Evolutionary conservation across 306 rosid genomes (phyloP).

Genomic region (Arachis hypogaea): DNA sequence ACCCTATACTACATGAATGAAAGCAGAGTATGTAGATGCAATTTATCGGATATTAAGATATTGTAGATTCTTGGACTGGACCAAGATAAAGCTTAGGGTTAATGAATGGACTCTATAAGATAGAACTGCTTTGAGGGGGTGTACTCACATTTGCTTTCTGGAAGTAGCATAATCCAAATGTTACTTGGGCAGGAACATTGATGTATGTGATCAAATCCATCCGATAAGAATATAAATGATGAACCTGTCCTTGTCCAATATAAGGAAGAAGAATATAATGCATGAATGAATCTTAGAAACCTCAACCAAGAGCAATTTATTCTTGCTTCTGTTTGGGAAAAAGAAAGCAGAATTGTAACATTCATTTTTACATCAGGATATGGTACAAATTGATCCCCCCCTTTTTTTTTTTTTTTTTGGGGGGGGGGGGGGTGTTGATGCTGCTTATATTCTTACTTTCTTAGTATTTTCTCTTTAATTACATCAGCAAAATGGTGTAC

Average conservation of each 20-base stretch:
- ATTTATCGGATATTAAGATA: neutral
- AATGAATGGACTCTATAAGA: neutral
- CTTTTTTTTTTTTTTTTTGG: no score
- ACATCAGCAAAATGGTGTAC: slow-evolving; percentile 13
- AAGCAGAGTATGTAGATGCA: neutral
- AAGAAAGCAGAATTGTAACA: no score
- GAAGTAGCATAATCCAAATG: neutral
- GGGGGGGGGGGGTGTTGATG: no score
- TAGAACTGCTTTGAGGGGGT: neutral
- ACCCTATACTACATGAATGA: neutral
- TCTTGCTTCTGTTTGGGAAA: neutral
- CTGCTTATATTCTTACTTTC: no score
- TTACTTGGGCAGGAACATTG: neutral
- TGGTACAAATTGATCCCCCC: no score
- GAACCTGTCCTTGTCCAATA: neutral
- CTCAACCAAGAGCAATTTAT: neutral
- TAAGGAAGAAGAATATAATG: neutral
- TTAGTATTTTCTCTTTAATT: neutral
- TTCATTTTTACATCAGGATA: no score
- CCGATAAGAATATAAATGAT: neutral
- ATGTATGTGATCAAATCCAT: neutral
- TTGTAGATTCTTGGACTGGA: neutral
- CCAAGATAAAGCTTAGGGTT: neutral
- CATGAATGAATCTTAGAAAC: neutral
- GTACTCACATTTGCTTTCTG: neutral